Conservation (phyloP, 23 red algal species). For the Gracilaria domingensis region DNA sequence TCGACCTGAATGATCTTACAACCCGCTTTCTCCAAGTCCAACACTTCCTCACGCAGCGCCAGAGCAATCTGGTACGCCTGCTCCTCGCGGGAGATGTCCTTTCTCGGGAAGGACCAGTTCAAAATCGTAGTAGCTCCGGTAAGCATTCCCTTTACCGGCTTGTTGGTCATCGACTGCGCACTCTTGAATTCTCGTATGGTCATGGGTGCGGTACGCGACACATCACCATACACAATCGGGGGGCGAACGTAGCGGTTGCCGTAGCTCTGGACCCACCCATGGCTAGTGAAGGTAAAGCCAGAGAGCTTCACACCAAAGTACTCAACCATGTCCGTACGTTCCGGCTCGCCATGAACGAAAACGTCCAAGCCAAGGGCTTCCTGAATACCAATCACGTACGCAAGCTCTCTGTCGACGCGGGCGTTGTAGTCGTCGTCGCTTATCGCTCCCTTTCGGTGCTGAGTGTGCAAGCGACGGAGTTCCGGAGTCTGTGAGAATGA, state of each 20-base stretch:
- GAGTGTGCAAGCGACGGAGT: constrained; percentile 60
- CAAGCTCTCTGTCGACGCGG: constrained; percentile 70
- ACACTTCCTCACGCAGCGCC: constrained; percentile 85
- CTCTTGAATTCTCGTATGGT: constrained; percentile 80
- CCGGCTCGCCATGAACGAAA: constrained; percentile 91
- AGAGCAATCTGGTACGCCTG: constrained; percentile 87
- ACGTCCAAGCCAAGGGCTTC: constrained; percentile 87
- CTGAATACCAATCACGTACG: constrained; percentile 67
- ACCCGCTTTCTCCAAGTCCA: constrained; percentile 85
- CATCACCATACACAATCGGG: constrained; percentile 88
- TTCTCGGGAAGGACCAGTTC: constrained; percentile 92
- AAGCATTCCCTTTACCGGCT: constrained; percentile 96
- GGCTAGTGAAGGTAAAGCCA: constrained; percentile 84
- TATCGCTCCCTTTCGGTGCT: constrained; percentile 73
- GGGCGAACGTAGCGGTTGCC: constrained; percentile 88
- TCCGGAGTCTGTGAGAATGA: constrained; percentile 87
- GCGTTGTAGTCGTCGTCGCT: constrained; percentile 70
- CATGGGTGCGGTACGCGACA: constrained; percentile 85
- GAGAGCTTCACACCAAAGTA: constrained; percentile 89
- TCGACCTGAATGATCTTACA: constrained; percentile 88
- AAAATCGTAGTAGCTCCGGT: constrained; percentile 90
- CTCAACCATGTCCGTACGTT: constrained; percentile 98
- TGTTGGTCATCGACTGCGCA: constrained; percentile 80
- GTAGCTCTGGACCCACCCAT: constrained; percentile 93
- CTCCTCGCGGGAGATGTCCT: constrained; percentile 84